A percentile compares a stretch with the other conserved stretches of the same genome.
Conservation (phyloP, 768 basidiomycete species). For the Lactifluus hygrophoroides region DNA sequence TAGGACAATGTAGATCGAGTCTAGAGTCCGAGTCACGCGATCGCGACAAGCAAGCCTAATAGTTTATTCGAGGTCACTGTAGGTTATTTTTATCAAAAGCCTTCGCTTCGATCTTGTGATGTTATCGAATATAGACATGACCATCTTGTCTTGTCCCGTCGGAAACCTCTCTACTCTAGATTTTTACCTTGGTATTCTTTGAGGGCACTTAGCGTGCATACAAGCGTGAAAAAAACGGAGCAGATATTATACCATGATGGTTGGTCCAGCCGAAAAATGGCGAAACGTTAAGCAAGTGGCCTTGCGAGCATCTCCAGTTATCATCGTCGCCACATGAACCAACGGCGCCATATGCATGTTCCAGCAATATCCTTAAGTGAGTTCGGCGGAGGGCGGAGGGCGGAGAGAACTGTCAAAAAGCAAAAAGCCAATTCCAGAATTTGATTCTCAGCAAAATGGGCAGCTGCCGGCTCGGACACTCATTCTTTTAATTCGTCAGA, state of each 20-base stretch:
- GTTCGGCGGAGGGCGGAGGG: background rate
- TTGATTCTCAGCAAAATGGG: background rate
- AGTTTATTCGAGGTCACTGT: conserved; percentile 1
- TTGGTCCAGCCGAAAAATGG: no score
- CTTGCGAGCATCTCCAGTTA: no score
- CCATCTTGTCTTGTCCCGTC: background rate
- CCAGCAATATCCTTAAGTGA: no score
- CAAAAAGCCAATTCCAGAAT: background rate
- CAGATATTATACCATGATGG: background rate
- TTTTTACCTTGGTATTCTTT: background rate
- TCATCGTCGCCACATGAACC: no score
- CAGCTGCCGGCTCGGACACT: background rate
- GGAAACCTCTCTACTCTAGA: background rate
- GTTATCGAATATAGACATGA: background rate
- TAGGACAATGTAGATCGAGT: conserved; percentile 34
- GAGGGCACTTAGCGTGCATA: background rate
- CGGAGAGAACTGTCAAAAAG: no score
- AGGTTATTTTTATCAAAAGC: conserved; percentile 16
- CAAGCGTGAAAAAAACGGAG: background rate
- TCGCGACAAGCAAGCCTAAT: no score
- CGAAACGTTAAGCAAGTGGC: no score
- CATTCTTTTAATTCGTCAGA: background rate
- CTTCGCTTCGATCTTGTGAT: background rate
- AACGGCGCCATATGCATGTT: no score
- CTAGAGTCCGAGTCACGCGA: conserved; percentile 15